Evolutionary conservation across 1,284 basidiomycete genomes (phyloP), one percentile per base, ranked within the genome.

Genomic region (Anthracocystis setariae): DNA sequence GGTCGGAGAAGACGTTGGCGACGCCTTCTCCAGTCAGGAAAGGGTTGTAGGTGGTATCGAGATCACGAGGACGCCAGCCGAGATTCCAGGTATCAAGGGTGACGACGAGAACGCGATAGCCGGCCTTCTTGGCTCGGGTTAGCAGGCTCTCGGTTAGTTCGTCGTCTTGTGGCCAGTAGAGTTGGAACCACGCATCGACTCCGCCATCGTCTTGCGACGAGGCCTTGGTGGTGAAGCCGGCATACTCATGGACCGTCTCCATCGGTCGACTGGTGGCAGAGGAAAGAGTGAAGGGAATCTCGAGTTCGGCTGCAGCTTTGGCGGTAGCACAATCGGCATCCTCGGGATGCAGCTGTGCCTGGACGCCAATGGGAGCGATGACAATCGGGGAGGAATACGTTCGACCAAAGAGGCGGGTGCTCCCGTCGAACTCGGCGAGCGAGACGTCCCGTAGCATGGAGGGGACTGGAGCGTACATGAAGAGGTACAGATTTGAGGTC

Each of bases 81-180:
- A 78, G 52, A 8, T 40, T 67, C 67, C 70, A 80, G 17, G 78
- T 80, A 47, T 80, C 78, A 12, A 80, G 65, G 12, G 78, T 80
- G n/a, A 80, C 73, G 45, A 92, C 87, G 29, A 92, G 87, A 20
- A 87, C 87, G 8, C 84, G 87, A 83, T 87, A 92, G 2, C 90
- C 89, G 29, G 83, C 87, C 7, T 84, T 85, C 77, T 91, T 90
- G 42, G 88, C 90, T 13, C 90, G 86, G 5, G 81, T 81, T 13
- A 92, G 86, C 24, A 92, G 71, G 17, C 89, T 90, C 20, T 87
- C 81, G 0, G 89, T 89, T 9, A 91, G 80, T 2, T 89, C 89
- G 61, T 89, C 84, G 38, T 86, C 85, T 23, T 82, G 82, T 1
- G 90, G 89, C 90, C 87, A 82, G 65, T 81, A 80, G 25, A 79